Conservation (phyloP, 2,329 filamentous ascomycete species). For the Ceratocystis alfenasii region DNA sequence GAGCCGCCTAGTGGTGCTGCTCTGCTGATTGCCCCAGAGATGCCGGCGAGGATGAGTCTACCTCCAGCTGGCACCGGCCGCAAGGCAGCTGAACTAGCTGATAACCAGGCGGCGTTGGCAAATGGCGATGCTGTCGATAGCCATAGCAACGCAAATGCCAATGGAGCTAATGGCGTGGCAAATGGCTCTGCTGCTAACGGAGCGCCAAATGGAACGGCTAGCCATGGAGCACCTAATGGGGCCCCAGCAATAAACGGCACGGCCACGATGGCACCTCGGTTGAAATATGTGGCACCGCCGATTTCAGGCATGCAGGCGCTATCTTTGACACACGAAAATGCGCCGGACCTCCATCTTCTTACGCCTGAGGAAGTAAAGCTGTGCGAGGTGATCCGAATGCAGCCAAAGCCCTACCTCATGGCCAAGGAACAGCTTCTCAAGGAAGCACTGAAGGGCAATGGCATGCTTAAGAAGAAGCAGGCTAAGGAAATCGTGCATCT, state of each 20-base stretch:
- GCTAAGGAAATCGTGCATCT: constrained; percentile 75
- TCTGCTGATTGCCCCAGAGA: constrained; percentile 64
- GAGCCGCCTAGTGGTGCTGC: constrained; percentile 66
- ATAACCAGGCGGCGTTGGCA: constrained; percentile 16
- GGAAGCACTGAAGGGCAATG: constrained; percentile 80
- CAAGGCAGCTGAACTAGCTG: constrained; percentile 27
- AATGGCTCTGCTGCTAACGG: constrained; percentile 42
- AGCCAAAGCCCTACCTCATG: constrained; percentile 88
- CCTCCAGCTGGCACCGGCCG: constrained; percentile 26
- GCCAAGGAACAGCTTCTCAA: constrained; percentile 89
- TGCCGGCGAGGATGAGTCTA: constrained; percentile 48
- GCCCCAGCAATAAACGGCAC: constrained; percentile 31
- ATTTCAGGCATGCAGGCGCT: constrained; percentile 53
- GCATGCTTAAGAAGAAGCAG: constrained; percentile 84
- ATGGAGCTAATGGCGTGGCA: constrained; percentile 41
- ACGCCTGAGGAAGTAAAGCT: constrained; percentile 74
- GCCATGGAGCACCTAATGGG: background rate
- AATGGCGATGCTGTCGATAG: constrained; percentile 35
- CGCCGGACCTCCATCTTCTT: constrained; percentile 73
- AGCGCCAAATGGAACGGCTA: constrained; percentile 37
- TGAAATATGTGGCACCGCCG: constrained; percentile 43
- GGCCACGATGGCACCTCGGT: constrained; percentile 31
- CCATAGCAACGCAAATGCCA: constrained; percentile 19
- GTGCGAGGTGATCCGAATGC: constrained; percentile 70
- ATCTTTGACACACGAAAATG: constrained; percentile 59